Base-by-base conservation (phyloP, 1,284 basidiomycete species). In the Cutaneotrichosporon daszewskae region DNA sequence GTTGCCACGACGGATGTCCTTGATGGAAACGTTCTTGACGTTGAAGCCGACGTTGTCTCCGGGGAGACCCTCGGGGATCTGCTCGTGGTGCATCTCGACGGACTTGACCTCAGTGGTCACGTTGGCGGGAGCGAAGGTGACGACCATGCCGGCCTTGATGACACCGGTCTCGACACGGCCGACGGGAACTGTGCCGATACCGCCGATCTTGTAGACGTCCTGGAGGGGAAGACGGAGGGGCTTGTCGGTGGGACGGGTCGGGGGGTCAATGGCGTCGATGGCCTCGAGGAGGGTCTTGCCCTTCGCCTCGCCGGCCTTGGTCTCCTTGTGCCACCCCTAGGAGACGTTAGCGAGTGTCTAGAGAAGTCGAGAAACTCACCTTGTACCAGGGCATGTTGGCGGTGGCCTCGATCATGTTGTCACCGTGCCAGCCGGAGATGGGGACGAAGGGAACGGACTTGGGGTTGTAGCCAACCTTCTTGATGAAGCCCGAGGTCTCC, bases 161-260 rank as follows among this genome's bases (percentile, higher is more conserved):
- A 91, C 73, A 85, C 95, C 94, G 69, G 95, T 98, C 81, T 98
- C 94, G 70, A 98, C 94, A 89, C 95, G 94, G 75, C 94, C 94
- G 77, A 99, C 94, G 73, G 94, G 94, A 66, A 99, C 95, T 66
- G 94, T 99, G 64, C 94, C 94, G 69, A 99, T 99, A 92, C 94
- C 94, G 78, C 94, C 94, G 70, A 99, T 99, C 83, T 99, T 99
- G 89, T 99, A 98, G 68, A 99, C 94, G 82, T 99, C 94, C 83
- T 98, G 94, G 76, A 99, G 91, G 68, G 94, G 94, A 59, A 99
- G 92, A 79, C 94, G 92, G 78, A 99, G 94, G 66, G 94, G 92
- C 82, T 95, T 96, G 81, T 99, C 94, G 73, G 87, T 87, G 60
- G 95, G 95, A 74, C 94, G 89, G 59, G 79, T 75, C 53, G 94